Base-by-base conservation (phyloP, 2,329 filamentous ascomycete species). In the Phialophora tarda region DNA sequence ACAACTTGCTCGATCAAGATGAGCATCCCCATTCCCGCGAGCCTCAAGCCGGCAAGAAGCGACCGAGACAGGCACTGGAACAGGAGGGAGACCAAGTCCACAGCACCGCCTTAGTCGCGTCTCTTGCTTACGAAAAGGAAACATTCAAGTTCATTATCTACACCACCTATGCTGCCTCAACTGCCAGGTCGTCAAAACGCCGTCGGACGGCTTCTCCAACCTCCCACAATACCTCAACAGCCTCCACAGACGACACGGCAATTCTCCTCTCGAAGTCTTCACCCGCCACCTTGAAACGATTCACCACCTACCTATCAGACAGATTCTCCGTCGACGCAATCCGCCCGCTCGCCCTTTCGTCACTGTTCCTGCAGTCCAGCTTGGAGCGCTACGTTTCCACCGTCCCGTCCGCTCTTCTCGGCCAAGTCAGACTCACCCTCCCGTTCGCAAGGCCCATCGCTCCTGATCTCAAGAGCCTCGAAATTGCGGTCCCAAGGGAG, bases 381-480 rank as follows among this genome's bases (percentile, higher is more conserved):
- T 44, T 69, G 24, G 48, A 51, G 21, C 21, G 24, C 21, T 51
- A 51, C 48, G 4, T 51, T 28, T 28, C 24, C 48, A 10, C 21
- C 48, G 48, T 51, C 48, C 48, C 21, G 10, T 28, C 48, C 14
- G 21, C 21, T 17, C 21, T 51, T 28, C 23, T 71, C 24, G 70
- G 71, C 47, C 69, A 53, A 4, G 30, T 72, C 4, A 69, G 66
- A 55, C 28, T 72, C 24, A 71, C 70, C 2, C 64, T 73, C 23
- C 32, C 66, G 0, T 67, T 73, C 50, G 53, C 62, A 12, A 58
- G 57, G 8, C 69, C 65, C 11, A 63, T 73, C 5, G 67, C 71
- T 23, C 58, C 65, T 53, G 65, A 63, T 44, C 56, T 73, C 59
- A 69, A 66, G 24, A 68, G 59, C 11, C 41, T 73, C 12, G 70